Conservation (phyloP, 305 asterid genomes). For the Fraxinus paxiana region DNA sequence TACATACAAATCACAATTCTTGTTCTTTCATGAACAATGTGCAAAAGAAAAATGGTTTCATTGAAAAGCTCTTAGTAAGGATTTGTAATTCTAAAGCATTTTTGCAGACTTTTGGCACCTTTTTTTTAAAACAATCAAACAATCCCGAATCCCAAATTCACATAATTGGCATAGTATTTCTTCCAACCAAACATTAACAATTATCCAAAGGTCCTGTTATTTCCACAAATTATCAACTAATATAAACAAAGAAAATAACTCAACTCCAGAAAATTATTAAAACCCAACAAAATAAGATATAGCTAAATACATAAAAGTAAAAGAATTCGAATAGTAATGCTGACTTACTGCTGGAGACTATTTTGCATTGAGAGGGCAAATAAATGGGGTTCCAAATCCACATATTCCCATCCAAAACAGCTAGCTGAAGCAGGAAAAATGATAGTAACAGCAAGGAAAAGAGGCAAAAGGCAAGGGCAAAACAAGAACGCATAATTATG, state of each 20-base stretch:
- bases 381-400: conserved; percentile 78
- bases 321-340: background rate
- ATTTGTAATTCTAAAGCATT: background rate
- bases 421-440: conserved; percentile 48
- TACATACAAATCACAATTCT: background rate
- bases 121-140: background rate
- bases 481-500: conserved; percentile 36
- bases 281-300: background rate
- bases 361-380: conserved; percentile 72
- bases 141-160: background rate
- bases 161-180: background rate
- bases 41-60: background rate
- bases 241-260: conserved; percentile 19
- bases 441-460: conserved; percentile 40
- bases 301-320: background rate
- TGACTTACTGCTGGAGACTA: conserved; percentile 80
- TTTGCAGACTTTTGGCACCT: background rate
- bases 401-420: conserved; percentile 54
- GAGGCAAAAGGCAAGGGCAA: conserved; percentile 35
- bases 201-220: background rate
- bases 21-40: background rate
- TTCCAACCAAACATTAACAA: background rate
- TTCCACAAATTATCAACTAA: conserved; percentile 7
- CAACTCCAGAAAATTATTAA: conserved; percentile 1
- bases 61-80: background rate